Evolutionary conservation across 352 stramenopile genomes (phyloP), one percentile per base, ranked within the genome.

Genomic region (Pythium apleroticum): DNA sequence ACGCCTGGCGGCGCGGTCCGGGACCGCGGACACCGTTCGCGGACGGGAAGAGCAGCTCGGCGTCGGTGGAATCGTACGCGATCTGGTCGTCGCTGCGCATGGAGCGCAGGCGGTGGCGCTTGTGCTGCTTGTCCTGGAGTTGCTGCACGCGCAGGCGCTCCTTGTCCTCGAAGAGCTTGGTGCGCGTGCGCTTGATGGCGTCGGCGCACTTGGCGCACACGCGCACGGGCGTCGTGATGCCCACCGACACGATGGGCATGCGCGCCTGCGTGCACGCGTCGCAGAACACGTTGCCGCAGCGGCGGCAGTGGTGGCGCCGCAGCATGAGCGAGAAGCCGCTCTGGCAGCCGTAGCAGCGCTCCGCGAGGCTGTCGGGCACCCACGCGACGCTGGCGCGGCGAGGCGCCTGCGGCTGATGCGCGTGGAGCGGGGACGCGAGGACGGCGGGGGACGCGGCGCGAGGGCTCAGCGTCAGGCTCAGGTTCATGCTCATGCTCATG

Each of bases 271-370:
- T 88, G 67, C 93, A 98, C 15, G 80, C 71, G 52, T 96, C 88
- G 70, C 93, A 97, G 66, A 97, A 97, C 10, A 97, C 78, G 43
- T 91, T 90, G 6, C 93, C 92, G 66, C 91, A 97, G 22, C 83
- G 73, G 1, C 90, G 80, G 60, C 91, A 97, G 72, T 97, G 88
- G 57, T 97, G 91, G 17, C 88, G 77, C 8, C 86, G 84, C 63
- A 95, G 72, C 61, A 92, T 77, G 24, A 95, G 72, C 37, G 81
- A 84, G 69, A 93, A 95, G 10, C 63, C 55, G 33, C 77, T 65
- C 17, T 80, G 75, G 60, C 86, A 95, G 35, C 68, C 62, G 68
- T 95, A 95, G 65, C 86, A 95, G 22, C 72, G 76, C 67, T 93
- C 83, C 1, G 85, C 88, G 19, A 96, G 79, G 31, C 72, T 85